Evolutionary conservation across 192 early-diverging fungal species (phyloP).

Genomic region (Backusella morwellensis): DNA sequence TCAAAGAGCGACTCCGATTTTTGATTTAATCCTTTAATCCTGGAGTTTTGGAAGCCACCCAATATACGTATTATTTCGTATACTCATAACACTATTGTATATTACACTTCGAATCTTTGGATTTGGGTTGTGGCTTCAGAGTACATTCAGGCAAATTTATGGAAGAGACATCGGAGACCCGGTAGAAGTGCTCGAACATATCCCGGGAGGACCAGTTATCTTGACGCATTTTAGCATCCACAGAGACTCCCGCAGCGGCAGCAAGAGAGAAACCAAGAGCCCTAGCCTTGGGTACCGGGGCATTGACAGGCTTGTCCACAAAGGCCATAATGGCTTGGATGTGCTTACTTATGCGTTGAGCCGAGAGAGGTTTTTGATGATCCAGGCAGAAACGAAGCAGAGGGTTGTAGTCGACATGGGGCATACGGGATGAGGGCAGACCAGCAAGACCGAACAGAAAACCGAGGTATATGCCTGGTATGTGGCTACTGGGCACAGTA

Average conservation of each 20-base stretch:
- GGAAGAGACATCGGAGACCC: not conserved
- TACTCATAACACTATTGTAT: too few relatives aligned
- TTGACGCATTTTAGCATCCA: not conserved
- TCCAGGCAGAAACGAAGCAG: not conserved
- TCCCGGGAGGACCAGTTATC: not conserved
- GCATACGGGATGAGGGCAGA: not conserved
- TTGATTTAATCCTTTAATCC: too few relatives aligned
- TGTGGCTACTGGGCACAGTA: not conserved
- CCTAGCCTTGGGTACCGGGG: not conserved
- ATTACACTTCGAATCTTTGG: too few relatives aligned
- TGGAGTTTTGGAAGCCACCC: too few relatives aligned
- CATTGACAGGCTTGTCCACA: not conserved
- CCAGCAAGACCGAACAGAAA: not conserved
- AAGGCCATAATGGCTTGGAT: not conserved
- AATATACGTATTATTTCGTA: too few relatives aligned
- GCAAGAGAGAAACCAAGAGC: not conserved
- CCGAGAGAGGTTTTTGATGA: not conserved
- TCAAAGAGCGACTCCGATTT: too few relatives aligned
- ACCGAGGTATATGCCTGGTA: not conserved
- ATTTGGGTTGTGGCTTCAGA: too few relatives aligned
- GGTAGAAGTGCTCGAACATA: not conserved
- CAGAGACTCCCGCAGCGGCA: not conserved
- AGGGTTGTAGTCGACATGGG: not conserved
- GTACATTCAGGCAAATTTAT: too few relatives aligned
- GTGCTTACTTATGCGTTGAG: not conserved